Evolutionary conservation across 1,284 basidiomycete genomes (phyloP).

Genomic region (Trichosporon ovoides): DNA sequence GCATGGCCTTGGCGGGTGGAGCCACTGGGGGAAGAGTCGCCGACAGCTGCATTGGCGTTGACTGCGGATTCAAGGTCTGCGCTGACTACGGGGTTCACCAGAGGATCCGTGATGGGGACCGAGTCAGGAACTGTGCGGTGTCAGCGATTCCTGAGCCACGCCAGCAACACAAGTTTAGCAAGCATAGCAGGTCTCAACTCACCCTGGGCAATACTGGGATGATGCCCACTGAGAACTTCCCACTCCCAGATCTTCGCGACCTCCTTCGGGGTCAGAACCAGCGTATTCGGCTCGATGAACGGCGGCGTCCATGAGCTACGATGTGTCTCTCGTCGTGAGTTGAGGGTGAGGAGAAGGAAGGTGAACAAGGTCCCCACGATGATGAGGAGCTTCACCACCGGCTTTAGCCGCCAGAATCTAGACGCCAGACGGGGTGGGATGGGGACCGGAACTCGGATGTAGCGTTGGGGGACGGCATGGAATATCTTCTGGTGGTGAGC

Average conservation of each 20-base stretch:
- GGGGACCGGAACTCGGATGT: constrained; percentile 51
- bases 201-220: constrained; percentile 73
- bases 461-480: constrained; percentile 13
- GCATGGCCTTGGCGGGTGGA: constrained; percentile 26
- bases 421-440: constrained; percentile 57
- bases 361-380: constrained; percentile 54
- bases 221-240: constrained; percentile 86
- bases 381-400: constrained; percentile 55
- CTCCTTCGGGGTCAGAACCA: constrained; percentile 70
- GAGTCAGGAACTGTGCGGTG: constrained; percentile 61
- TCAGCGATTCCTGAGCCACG: constrained; percentile 1
- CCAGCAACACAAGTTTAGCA: background rate
- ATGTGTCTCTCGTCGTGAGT: background rate
- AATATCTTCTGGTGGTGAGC: constrained; percentile 11
- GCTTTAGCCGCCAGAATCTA: constrained; percentile 52
- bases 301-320: constrained; percentile 64
- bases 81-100: constrained; percentile 62
- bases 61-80: constrained; percentile 48
- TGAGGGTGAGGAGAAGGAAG: constrained; percentile 47
- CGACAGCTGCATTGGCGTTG: background rate
- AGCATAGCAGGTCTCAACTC: constrained; percentile 42
- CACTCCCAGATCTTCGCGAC: constrained; percentile 84
- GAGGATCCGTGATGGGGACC: constrained; percentile 57
- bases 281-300: constrained; percentile 66
- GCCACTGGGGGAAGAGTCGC: background rate